Base-by-base conservation (phyloP, 2,329 filamentous ascomycete species). In the Byssochlamys sp. region DNA sequence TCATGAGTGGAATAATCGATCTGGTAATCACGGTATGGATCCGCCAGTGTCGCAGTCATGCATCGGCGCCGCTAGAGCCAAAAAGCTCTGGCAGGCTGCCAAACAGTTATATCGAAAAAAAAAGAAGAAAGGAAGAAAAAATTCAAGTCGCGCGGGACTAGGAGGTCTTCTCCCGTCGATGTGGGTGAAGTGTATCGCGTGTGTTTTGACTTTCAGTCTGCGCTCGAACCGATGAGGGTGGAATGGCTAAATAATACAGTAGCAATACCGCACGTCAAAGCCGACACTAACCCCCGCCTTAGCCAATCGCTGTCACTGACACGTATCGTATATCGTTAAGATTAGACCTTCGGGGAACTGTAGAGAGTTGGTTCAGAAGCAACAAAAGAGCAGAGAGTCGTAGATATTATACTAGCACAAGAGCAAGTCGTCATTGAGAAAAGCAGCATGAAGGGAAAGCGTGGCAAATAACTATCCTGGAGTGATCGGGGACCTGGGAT, bases 51-150 rank as follows among this genome's bases (percentile, higher is more conserved):
- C 82, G 78, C 83, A 80, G 79, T 82, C 76, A 82, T 82, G 76
- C 84, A 87, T 87, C 81, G 84, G 83, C 84, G 81, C 84, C 84
- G 84, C 85, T 85, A 88, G 85, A 88, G 84, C 85, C 81, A 60
- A 58, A 59, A 81, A 84, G 84, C 85, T 83, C 85, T 85, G 83
- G 84, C 85, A 84, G 84, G 69, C 67, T 67, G 62, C 62, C 64
- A 60, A 59, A 60, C 58, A 53, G 53, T 58, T 55, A 58, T 56
- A 59, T 59, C 35, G 45, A 54, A 26, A 55, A 48, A 49, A 55
- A 55, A 60, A 10, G 25, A 52, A 39, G 26, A 45, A 45, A 28
- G 24, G 39, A 33, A 39, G n/a, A 19, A 24, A 45, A 45, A 45
- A 45, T 19, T 45, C 39, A 14, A n/a, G 39, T 45, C n/a, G 39